Base-by-base conservation (phyloP, 1,139 yeast genomes). In the Hansenula lynferdii region DNA sequence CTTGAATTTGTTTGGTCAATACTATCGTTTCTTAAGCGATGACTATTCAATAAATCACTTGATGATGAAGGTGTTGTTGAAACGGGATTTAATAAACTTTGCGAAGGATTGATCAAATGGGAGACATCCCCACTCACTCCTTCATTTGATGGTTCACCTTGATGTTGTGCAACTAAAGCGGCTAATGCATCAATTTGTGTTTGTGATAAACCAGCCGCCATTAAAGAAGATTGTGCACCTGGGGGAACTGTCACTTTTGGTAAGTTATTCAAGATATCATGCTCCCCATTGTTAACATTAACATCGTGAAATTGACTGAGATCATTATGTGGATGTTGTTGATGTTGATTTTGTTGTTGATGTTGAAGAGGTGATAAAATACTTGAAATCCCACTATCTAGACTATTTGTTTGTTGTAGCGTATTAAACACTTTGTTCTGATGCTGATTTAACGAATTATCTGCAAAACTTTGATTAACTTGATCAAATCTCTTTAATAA, bases 131-230 rank as follows among this genome's bases (percentile, higher is more conserved):
- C n/a, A n/a, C n/a, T n/a, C n/a, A n/a, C n/a, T n/a, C n/a, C n/a
- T n/a, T n/a, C n/a, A n/a, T n/a, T n/a, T n/a, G n/a, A n/a, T n/a
- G n/a, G n/a, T n/a, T 41, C 47, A n/a, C 44, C 47, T 55, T 80
- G 84, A 56, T 82, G 84, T 50, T 79, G 84, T 0, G 89, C 90
- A 29, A 82, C 77, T 39, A 83, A 64, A 1, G 86, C 85, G 19
- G 85, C 78, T 31, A 83, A 64, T 4, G 85, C 77, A 53, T 81
- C 87, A 17, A 83, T 81, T 56, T 83, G 90, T 33, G 76, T 77
- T 44, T 71, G 76, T 7, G 77, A 67, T 35, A 82, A 66, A 0
- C 92, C 92, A 1, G 82, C 85, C 17, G 77, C 72, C 15, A 70
- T 72, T 35, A 83, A 59, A 1, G 86, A 74, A 17, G 67, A 63